Evolutionary conservation across 345 rosid species (phyloP).

Genomic region (Trapa incisa): DNA sequence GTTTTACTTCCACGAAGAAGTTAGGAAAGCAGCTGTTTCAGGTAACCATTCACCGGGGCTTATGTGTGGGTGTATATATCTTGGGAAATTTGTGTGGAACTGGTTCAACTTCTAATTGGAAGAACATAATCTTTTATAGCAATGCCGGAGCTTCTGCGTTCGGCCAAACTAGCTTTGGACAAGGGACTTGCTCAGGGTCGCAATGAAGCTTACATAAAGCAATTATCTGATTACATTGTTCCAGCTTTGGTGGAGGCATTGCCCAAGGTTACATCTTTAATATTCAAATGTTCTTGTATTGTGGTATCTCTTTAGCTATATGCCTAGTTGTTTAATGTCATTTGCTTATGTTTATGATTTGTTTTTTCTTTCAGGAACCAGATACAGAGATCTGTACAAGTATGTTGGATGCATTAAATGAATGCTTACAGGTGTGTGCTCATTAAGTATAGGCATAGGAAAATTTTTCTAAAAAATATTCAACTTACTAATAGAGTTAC

Average conservation of each 20-base stretch:
- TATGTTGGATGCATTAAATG: slow-evolving; percentile 95
- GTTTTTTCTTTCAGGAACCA: slow-evolving; percentile 65
- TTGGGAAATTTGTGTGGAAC: background rate
- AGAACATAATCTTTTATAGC: slow-evolving; percentile 32
- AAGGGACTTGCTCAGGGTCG: slow-evolving; percentile 84
- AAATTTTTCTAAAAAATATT: background rate
- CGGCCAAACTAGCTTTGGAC: slow-evolving; percentile 92
- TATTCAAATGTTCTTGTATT: background rate
- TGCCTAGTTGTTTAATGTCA: background rate
- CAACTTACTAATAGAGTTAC: too few species aligned
- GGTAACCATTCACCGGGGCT: slow-evolving; percentile 29
- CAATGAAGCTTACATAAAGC: slow-evolving; percentile 80
- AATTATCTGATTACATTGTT: slow-evolving; percentile 80
- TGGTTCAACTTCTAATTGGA: background rate
- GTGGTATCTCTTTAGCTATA: background rate
- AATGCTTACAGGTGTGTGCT: slow-evolving; percentile 85
- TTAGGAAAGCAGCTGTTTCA: slow-evolving; percentile 99
- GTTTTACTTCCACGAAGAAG: slow-evolving; percentile 99
- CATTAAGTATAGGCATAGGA: background rate
- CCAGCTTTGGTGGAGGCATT: slow-evolving; percentile 93
- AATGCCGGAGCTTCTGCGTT: slow-evolving; percentile 93
- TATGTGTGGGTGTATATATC: slow-evolving; percentile 3
- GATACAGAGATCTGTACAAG: slow-evolving; percentile 93
- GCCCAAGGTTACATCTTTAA: slow-evolving; percentile 49
- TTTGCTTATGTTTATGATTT: background rate